These are phyloP conservation scores for Diaporthe citri DNA, from an alignment of 2,329 filamentous ascomycete species.

Conservation along the genomic window DNA sequence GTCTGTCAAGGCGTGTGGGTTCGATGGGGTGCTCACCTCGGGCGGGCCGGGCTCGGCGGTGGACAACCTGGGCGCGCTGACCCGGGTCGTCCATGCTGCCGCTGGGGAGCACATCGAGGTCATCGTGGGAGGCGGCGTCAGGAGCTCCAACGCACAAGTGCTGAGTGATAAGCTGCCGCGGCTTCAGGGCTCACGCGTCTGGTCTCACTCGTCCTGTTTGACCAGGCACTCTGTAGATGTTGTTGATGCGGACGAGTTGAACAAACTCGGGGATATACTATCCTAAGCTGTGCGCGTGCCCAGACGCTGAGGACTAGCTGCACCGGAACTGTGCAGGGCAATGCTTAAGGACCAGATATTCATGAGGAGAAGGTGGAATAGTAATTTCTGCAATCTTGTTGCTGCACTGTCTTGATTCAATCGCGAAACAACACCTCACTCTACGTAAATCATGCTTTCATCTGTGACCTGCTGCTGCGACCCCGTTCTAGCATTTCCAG, in stretches of 20 bases:
- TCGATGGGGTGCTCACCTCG: conserved; percentile 65
- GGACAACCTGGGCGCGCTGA: conserved; percentile 55
- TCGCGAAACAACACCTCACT: not conserved
- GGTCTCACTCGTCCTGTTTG: conserved; percentile 64
- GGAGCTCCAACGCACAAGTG: conserved; percentile 53
- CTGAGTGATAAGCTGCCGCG: conserved; percentile 47
- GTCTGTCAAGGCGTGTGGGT: conserved; percentile 57
- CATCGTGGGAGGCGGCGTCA: conserved; percentile 65
- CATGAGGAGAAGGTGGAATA: not conserved
- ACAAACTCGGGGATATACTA: not conserved
- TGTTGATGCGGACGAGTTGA: conserved; percentile 39
- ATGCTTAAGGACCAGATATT: no score
- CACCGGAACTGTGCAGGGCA: no score
- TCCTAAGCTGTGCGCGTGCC: not conserved
- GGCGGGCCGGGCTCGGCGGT: conserved; percentile 60
- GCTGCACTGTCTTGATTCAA: not conserved
- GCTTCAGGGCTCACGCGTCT: conserved; percentile 46
- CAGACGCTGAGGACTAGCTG: no score
- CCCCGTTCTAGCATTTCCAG: not conserved
- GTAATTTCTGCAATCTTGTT: not conserved
- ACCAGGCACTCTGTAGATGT: conserved; percentile 37
- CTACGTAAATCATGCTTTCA: not conserved
- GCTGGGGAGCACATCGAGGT: conserved; percentile 55
- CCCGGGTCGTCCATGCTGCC: conserved; percentile 50
- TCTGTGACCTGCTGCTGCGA: not conserved